Evolutionary conservation across 176 grass and related monocot species (phyloP), one percentile per base, ranked within the genome.

Genomic region (Bonia amplexicaulis): DNA sequence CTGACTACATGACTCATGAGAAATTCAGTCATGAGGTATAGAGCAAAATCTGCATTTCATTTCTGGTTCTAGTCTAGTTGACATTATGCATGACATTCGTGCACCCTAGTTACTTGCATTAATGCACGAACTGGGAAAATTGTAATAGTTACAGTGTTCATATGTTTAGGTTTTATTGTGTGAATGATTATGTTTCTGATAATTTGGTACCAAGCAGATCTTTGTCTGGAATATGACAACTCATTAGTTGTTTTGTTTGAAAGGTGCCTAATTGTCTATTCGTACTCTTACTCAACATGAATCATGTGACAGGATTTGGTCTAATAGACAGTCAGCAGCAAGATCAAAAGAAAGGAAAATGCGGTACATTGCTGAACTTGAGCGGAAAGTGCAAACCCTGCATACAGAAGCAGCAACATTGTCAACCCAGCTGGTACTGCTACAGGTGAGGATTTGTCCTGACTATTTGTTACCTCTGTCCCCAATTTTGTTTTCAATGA

Each of bases 331-430:
- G 54, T 86, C 88, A 17, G 88, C 84, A 5, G 84, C 79, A 66
- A 86, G 88, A 59, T 86, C 88, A 22, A 90, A 90, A 65, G 84
- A 90, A 86, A 82, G 84, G 58, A 90, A 90, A 67, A 82, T 82
- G 65, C 39, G 79, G 39, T 86, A 90, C 64, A 82, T 86, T 72
- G 40, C 84, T 82, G 88, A 86, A 66, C 88, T 90, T 46, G 88
- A 90, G 57, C 55, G 58, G 66, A 90, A 90, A 66, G 84, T 82
- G 47, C 78, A 86, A 37, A 66, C 61, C 26, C 51, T 90, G 57
- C 79, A 90, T 59, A 29, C 69, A 71, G 88, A 89, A 45, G 82
- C 77, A 13, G 81, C 88, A 69, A 15, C 88, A 85, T 71, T 89
- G 45, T 74, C 88, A 52, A 75, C 82, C 44, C 77, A 89, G 44